Base-by-base conservation (phyloP, 2,329 filamentous ascomycete genomes). In the Paecilomyces niveus region DNA sequence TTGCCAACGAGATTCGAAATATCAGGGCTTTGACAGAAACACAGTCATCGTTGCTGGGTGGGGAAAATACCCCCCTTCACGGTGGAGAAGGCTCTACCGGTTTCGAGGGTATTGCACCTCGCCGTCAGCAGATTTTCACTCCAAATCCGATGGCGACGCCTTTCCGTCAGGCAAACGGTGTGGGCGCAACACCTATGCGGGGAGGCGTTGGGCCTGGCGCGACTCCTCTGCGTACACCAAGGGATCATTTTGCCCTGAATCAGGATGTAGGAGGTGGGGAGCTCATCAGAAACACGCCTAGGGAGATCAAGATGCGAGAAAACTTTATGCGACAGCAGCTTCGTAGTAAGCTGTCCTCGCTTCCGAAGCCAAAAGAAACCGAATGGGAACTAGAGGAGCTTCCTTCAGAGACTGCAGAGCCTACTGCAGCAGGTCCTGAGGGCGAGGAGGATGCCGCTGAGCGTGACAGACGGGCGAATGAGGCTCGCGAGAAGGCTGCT, bases 111-210 rank as follows among this genome's bases (percentile, higher is more conserved):
- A 89, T 89, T 50, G 85, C 90, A 1, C 92, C 93, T 39, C 85
- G 90, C 58, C 88, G 86, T 68, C 89, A 96, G 61, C 82, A 86
- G 33, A 84, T 93, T 58, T 84, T 92, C n/a, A 99, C 94, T 0
- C 94, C 94, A 0, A 99, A 99, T 70, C 94, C 94, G 0, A 83
- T 99, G 79, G 92, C 94, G 0, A 99, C 94, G 0, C 94, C 94
- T 0, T 82, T 96, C 63, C 84, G 89, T 57, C 80, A 85, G 61
- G 83, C 78, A 1, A 83, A 83, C 61, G 89, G 85, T 24, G 78
- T 85, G 29, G 88, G 85, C 26, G 85, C 87, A 11, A 95, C 90
- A 26, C 84, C 85, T 4, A 75, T 82, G 67, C 74, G 75, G 32
- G 76, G 77, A 13, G 86, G 86, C 6, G 77, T 81, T 57, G 83